Evolutionary conservation across 2,329 filamentous ascomycete species (phyloP), one percentile per base, ranked within the genome.

Genomic region (Diaporthe amygdali): DNA sequence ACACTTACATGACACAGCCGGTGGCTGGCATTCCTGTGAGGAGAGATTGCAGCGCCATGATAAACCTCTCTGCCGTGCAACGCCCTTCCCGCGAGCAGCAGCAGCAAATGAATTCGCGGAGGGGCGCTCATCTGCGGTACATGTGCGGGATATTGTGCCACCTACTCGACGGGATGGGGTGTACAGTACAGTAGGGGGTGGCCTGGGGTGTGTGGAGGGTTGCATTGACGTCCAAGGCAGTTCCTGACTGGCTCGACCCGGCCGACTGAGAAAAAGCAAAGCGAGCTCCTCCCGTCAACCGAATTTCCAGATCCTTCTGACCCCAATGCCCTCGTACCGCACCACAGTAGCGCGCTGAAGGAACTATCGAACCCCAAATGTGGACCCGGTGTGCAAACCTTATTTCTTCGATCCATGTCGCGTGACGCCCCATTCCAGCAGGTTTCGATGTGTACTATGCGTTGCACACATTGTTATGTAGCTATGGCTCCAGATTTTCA

Each of bases 291-390:
- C 59, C 59, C 44, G 59, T 64, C 59, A 64, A 64, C 59, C 44
- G 59, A 64, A 64, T 49, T 49, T 64, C 59, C 59, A 64, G 44
- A 64, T 64, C 59, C 59, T 64, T 44, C 44, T n/a, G n/a, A n/a
- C 12, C 41, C 2, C 27, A 22, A n/a, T n/a, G n/a, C 9, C 34
- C 44, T 37, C 41, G 30, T 46, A 17, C 30, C 44, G 27, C 37
- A 30, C 49, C 49, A 37, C 41, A 41, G 44, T 44, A 44, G 41
- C 27, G 30, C 27, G 25, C 56, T 32, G 39, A 10, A 37, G 30
- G 59, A 15, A 20, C 22, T 8, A 41, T 25, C 32, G n/a, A 64
- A 64, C 44, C 59, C 59, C 59, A 64, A 63, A 20, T 64, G 59
- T 64, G 59, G 59, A 30, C 41, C 44, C 30, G 59, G 44, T 22